phyloP scores from a whole-genome alignment of 2,329 filamentous ascomycete genomes.

The Graphium sp. region DNA sequence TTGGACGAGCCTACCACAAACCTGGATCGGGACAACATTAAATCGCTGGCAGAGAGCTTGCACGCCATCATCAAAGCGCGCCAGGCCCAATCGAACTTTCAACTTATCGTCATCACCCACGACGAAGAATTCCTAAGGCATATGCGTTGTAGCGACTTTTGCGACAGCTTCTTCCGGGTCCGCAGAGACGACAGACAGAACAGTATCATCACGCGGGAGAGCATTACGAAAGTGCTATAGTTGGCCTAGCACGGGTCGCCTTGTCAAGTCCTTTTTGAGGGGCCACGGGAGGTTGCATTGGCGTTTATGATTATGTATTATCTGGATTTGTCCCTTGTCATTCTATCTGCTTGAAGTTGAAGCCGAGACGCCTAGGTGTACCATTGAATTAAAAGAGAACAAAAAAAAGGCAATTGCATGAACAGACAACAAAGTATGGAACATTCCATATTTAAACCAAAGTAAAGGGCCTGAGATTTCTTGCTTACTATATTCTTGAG shows the following conservation, averaged over 20 bases:
- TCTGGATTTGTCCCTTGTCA: too few species aligned
- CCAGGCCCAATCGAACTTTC: slow-evolving; percentile 81
- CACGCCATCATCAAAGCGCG: slow-evolving; percentile 76
- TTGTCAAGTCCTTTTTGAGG: background rate
- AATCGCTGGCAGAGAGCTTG: slow-evolving; percentile 67
- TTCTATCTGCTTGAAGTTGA: too few species aligned
- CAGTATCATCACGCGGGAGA: slow-evolving; percentile 63
- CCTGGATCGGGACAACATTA: slow-evolving; percentile 88
- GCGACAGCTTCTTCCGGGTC: slow-evolving; percentile 81
- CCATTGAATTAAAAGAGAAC: too few species aligned
- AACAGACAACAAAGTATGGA: too few species aligned
- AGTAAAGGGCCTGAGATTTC: too few species aligned
- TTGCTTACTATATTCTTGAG: too few species aligned
- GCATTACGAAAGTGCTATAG: slow-evolving; percentile 31
- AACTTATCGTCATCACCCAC: slow-evolving; percentile 96
- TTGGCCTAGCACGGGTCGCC: background rate
- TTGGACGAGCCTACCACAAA: slow-evolving; percentile 97
- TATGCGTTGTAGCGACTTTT: slow-evolving; percentile 90
- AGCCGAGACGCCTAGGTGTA: too few species aligned
- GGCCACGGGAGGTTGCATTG: too few species aligned
- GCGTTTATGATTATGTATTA: too few species aligned
- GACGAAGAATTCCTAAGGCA: slow-evolving; percentile 88
- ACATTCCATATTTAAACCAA: too few species aligned
- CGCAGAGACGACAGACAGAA: slow-evolving; percentile 72
- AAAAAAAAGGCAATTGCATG: too few species aligned